Evolutionary conservation across 805 yeast species (phyloP), one percentile per base, ranked within the genome.

Genomic region (Jamesozyma hellenica): DNA sequence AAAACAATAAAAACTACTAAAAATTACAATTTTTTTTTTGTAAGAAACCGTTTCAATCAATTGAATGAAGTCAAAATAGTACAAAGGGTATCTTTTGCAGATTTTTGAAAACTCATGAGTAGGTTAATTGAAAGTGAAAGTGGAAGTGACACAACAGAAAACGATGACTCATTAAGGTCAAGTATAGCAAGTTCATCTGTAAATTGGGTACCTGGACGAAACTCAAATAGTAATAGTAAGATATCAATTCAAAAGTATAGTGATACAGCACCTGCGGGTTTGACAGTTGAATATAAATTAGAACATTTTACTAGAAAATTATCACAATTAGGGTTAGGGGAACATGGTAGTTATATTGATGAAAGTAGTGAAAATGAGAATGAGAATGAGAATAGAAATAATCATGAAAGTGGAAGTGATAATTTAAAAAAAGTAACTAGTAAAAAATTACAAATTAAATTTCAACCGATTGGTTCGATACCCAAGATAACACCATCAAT

Each of bases 401-500:
- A 19, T 3, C 13, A 27, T 9, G 17, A 17, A 15, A 30, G 12
- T 17, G 9, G 12, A 19, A 32, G 17, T 19, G 27, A 32, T 19
- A 32, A 32, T 17, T 19, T 8, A 11, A 21, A 21, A 4, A 23
- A 25, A 21, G 10, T 21, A 8, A 5, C 10, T 16, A 32, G 15
- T 4, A 41, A 29, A 8, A 55, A 55, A 39, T 35, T 58, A 3
- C 52, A 48, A 25, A 50, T 58, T 9, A 53, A 46, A 35, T 56
- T 59, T 36, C 58, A 55, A 28, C 54, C 63, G 6, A 59, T 59
- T 25, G 64, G 64, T 1, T 50, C 60, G 6, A 43, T 58, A 1
- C 40, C 50, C 4, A 44, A 49, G n/a, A 40, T 59, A 4, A 43
- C 16, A 2, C 64, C 63, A 1, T 40, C 55, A 6, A 47, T 48